Percentiles rank a stretch among this genome's conserved stretches.
Evolutionary conservation across 768 basidiomycete species (phyloP).

Genomic region (Rubroboletus pulcherrimus): DNA sequence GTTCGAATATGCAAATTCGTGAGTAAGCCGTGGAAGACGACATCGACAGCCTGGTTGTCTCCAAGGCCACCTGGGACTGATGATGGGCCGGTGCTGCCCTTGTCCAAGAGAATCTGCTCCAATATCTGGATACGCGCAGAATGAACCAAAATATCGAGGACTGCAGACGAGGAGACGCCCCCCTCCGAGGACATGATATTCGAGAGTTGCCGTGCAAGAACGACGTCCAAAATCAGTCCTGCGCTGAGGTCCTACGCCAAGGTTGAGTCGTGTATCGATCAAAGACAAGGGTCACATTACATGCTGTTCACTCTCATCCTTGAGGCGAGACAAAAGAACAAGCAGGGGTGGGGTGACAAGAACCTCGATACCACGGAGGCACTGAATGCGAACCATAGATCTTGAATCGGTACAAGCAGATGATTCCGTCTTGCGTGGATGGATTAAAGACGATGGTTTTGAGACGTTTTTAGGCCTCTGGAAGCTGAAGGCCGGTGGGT

Average conservation of each 20-base stretch:
- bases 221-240: slow-evolving; percentile 37
- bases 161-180: slow-evolving; percentile 15
- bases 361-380: slow-evolving; percentile 36
- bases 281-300: slow-evolving; percentile 33
- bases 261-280: slow-evolving; percentile 4
- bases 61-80: background rate
- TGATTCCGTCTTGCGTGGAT: slow-evolving; percentile 4
- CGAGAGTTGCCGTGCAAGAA: slow-evolving; percentile 41
- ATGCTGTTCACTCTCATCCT: slow-evolving; percentile 43
- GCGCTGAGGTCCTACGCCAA: slow-evolving; percentile 33
- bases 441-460: background rate
- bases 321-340: slow-evolving; percentile 40
- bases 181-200: slow-evolving; percentile 26
- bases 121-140: slow-evolving; percentile 39
- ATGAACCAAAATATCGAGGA: slow-evolving; percentile 43
- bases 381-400: slow-evolving; percentile 37
- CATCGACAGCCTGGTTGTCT: slow-evolving; percentile 12
- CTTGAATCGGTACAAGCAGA: background rate
- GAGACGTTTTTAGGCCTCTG: slow-evolving; percentile 1
- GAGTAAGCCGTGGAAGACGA: slow-evolving; percentile 16
- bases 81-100: background rate
- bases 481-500: slow-evolving; percentile 7
- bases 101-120: slow-evolving; percentile 39
- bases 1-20: slow-evolving; percentile 14
- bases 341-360: slow-evolving; percentile 56